Evolutionary conservation across 78 protist species (phyloP).

Genomic region (Polysphondylium violaceum): DNA sequence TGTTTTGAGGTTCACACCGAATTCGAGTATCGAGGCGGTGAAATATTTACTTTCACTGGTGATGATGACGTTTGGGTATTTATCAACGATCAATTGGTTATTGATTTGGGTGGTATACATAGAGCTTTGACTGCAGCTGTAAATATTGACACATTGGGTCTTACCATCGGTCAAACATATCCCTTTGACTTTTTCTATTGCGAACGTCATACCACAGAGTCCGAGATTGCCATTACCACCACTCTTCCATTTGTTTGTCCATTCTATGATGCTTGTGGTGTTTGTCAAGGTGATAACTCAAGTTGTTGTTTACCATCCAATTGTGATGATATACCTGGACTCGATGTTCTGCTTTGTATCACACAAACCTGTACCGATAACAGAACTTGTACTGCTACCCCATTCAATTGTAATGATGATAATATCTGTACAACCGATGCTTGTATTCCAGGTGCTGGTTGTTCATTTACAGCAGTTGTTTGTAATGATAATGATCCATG

Average conservation of each 20-base stretch:
- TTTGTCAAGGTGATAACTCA: slow-evolving; percentile 32
- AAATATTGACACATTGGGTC: neutral
- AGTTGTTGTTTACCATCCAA: slow-evolving; percentile 3
- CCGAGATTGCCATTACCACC: slow-evolving; percentile 29
- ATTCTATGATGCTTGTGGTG: slow-evolving; percentile 5
- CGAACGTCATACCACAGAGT: slow-evolving; percentile 47
- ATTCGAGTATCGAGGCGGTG: slow-evolving; percentile 31
- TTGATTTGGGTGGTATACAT: slow-evolving; percentile 79
- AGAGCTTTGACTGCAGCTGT: neutral
- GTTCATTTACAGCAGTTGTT: neutral
- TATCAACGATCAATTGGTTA: slow-evolving; percentile 18
- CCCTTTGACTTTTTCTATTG: slow-evolving; percentile 67
- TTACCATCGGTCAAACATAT: slow-evolving; percentile 9
- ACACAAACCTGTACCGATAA: no score
- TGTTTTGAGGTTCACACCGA: slow-evolving; percentile 27
- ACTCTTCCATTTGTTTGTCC: neutral
- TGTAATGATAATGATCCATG: slow-evolving; percentile 42
- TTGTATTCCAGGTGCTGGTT: slow-evolving; percentile 10
- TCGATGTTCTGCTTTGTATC: no score
- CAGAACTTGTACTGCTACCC: neutral
- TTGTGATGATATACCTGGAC: no score
- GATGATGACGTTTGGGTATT: slow-evolving; percentile 79
- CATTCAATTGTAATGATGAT: slow-evolving; percentile 15
- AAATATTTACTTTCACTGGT: slow-evolving; percentile 50
- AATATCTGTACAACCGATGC: slow-evolving; percentile 11